phyloP scores from a whole-genome alignment of 2,329 filamentous ascomycete species.

The Monosporascus sp. region DNA sequence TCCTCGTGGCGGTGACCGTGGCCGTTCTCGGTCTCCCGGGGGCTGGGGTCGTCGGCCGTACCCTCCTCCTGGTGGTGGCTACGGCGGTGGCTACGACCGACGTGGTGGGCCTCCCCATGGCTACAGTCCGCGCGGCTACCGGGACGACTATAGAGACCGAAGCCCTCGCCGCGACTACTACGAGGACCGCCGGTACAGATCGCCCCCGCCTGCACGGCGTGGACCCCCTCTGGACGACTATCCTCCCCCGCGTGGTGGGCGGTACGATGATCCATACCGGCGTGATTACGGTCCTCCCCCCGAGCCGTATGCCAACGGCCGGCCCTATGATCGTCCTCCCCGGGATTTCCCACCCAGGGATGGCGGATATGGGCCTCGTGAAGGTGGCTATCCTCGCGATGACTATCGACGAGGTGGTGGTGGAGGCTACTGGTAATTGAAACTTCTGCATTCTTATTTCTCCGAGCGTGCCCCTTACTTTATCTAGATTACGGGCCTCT shows the following conservation, averaged over 20 bases:
- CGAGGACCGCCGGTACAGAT: conserved; percentile 74
- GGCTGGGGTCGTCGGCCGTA: conserved; percentile 56
- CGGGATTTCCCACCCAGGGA: conserved; percentile 47
- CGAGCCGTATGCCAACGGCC: conserved; percentile 55
- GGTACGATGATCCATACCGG: conserved; percentile 75
- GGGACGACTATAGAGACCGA: conserved; percentile 79
- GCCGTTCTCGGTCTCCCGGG: conserved; percentile 70
- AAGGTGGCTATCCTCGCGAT: conserved; percentile 26
- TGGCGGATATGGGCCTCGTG: conserved; percentile 37
- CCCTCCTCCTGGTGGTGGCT: conserved; percentile 46
- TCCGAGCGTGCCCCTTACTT: conserved; percentile 25
- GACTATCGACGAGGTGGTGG: conserved; percentile 26
- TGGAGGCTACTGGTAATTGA: conserved; percentile 26
- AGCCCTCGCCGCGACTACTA: conserved; percentile 86
- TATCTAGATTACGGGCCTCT: conserved; percentile 23
- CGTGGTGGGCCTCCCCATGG: conserved; percentile 66
- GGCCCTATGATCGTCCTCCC: conserved; percentile 52
- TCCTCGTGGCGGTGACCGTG: conserved; percentile 60
- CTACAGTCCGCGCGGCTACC: conserved; percentile 71
- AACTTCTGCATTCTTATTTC: conserved; percentile 20
- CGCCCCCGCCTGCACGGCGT: conserved; percentile 73
- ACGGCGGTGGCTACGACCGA: conserved; percentile 73
- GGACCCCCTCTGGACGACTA: conserved; percentile 72
- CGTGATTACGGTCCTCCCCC: conserved; percentile 56
- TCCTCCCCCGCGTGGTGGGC: conserved; percentile 57